Evolutionary conservation across 2,329 filamentous ascomycete genomes (phyloP), one percentile per base, ranked within the genome.

Genomic region (Cryphonectria carpinicola): DNA sequence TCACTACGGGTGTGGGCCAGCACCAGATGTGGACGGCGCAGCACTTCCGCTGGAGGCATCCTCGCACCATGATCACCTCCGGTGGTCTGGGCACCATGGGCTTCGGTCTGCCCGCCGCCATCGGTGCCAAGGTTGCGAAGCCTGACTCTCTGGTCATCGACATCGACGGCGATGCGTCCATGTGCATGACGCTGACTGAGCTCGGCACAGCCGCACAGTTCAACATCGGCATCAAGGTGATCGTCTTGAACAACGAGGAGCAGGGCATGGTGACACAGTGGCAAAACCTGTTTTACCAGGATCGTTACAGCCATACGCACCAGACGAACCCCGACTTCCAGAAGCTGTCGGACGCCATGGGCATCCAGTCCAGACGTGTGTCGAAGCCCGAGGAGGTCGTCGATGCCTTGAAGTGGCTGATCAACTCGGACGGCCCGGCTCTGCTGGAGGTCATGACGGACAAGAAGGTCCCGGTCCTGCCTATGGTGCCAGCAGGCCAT

Each of bases 21-120:
- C 95, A 98, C 84, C 95, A 99, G 82, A 98, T 98, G 96, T 98
- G 95, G 96, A 88, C 93, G 37, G 96, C 95, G 5, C 95, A 98
- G 84, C 95, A 97, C 85, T 98, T 94, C 90, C 90, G 94, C 77
- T 98, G 96, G 95, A 89, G 94, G 74, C 84, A 94, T 77, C 95
- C 96, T 43, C 91, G 96, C 75, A 93, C 93, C 73, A 97, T 98
- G 92, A 92, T 99, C 83, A 98, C 95, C 43, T 98, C 95, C 0
- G 96, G 96, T 81, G 96, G 96, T 80, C 90, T 98, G 25, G 94
- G 95, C 73, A 97, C 94, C 25, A 98, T 98, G 96, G 96, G 96
- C 71, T 98, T 89, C 83, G 96, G 96, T 79, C 89, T 99, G 60
- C 96, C 96, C 35, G 93, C 95, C 35, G 95, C 96, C 73, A 98